Conservation (phyloP, 2,329 filamentous ascomycete genomes). For the Botrytis aclada region DNA sequence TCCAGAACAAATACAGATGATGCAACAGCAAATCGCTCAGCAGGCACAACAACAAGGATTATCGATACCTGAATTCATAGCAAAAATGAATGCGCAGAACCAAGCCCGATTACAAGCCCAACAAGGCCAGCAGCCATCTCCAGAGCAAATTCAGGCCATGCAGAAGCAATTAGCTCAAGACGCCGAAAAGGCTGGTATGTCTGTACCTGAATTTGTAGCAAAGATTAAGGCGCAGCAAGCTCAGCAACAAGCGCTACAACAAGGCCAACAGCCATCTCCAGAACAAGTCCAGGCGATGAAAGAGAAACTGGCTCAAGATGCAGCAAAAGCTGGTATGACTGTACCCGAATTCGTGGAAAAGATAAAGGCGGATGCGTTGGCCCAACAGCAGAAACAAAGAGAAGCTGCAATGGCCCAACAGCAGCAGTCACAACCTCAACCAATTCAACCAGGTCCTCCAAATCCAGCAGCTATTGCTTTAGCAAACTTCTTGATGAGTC, state of each 20-base stretch:
- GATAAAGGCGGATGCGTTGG: constrained; percentile 55
- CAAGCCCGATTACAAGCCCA: constrained; percentile 14
- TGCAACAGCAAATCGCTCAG: constrained; percentile 76
- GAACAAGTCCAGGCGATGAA: constrained; percentile 86
- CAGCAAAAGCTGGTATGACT: constrained; percentile 78
- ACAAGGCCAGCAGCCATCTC: constrained; percentile 55
- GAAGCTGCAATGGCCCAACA: constrained; percentile 45
- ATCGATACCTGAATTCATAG: constrained; percentile 79
- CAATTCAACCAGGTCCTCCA: constrained; percentile 74
- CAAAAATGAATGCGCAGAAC: constrained; percentile 53
- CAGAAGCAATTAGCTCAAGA: constrained; percentile 79
- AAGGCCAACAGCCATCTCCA: constrained; percentile 58
- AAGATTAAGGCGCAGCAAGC: constrained; percentile 55
- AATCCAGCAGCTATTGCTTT: constrained; percentile 87
- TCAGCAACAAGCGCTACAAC: constrained; percentile 51
- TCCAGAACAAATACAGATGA: constrained; percentile 79
- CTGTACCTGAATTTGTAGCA: constrained; percentile 78
- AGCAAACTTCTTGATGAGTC: constrained; percentile 79
- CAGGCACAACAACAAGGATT: constrained; percentile 85
- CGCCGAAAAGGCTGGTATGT: constrained; percentile 79
- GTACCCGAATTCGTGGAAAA: constrained; percentile 79
- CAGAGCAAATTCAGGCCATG: constrained; percentile 82
- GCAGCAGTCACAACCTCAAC: constrained; percentile 55
- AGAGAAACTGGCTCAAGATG: constrained; percentile 76
- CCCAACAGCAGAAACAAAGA: constrained; percentile 44